Evolutionary conservation across 78 protist species (phyloP).

Genomic region (Chrysochromulina parva): DNA sequence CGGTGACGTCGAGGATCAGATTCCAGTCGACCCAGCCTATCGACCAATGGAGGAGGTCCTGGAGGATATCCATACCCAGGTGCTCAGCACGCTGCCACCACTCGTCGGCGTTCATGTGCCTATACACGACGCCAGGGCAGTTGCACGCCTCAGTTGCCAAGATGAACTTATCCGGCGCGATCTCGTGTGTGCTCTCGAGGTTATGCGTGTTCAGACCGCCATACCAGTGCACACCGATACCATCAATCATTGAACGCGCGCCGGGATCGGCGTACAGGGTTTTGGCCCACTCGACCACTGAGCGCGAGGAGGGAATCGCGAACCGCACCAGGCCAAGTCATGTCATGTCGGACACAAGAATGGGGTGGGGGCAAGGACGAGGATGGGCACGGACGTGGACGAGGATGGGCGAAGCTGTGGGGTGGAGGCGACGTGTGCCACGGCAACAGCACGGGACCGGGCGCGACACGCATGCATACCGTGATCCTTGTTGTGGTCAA

Average conservation of each 20-base stretch:
- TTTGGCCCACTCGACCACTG: neutral
- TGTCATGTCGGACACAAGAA: no score
- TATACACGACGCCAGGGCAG: slow-evolving; percentile 10
- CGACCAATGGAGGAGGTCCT: neutral
- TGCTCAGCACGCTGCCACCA: neutral
- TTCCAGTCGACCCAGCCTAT: slow-evolving; percentile 53
- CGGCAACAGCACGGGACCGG: no score
- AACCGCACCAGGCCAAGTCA: no score
- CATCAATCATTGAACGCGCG: slow-evolving; percentile 19
- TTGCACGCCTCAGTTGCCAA: slow-evolving; percentile 55
- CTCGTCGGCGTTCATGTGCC: neutral
- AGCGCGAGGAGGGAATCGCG: no score
- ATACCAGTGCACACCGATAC: slow-evolving; percentile 59
- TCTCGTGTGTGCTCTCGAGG: neutral
- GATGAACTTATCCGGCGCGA: slow-evolving; percentile 24
- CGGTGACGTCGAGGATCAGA: neutral
- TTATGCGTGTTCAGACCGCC: neutral
- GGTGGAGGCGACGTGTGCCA: no score
- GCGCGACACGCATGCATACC: neutral
- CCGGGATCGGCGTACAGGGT: slow-evolving; percentile 4
- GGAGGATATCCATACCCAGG: neutral
- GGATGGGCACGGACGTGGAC: no score
- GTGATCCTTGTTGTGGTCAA: slow-evolving; percentile 52
- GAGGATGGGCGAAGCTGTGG: no score
- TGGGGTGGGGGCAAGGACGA: no score